These are phyloP conservation scores for Fusarium liriodendri DNA, from an alignment of 2,329 filamentous ascomycete genomes.

Conservation along the genomic window DNA sequence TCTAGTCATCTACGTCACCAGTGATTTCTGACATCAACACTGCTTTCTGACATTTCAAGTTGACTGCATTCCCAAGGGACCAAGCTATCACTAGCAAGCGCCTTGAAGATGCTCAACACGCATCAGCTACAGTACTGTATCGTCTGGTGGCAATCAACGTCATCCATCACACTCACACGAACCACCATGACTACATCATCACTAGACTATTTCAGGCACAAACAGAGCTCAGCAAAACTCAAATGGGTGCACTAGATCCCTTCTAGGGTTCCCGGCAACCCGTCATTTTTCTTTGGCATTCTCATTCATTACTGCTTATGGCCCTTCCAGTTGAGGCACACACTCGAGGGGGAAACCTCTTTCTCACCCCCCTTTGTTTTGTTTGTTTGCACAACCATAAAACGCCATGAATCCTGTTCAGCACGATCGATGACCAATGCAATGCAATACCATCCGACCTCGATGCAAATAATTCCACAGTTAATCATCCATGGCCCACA, in stretches of 20 bases:
- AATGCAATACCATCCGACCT: slow-evolving; percentile 45
- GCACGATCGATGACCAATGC: slow-evolving; percentile 42
- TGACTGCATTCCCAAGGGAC: neutral
- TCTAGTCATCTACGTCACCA: neutral
- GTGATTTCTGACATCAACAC: slow-evolving; percentile 5
- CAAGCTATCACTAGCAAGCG: neutral
- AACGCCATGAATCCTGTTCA: slow-evolving; percentile 45
- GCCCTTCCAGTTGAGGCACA: slow-evolving; percentile 28
- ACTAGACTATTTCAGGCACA: slow-evolving; percentile 13
- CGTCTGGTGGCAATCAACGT: slow-evolving; percentile 30
- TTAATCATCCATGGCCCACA: slow-evolving; percentile 44
- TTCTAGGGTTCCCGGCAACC: neutral
- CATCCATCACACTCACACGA: slow-evolving; percentile 16
- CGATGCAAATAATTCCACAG: slow-evolving; percentile 51
- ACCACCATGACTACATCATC: slow-evolving; percentile 3
- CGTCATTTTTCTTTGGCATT: slow-evolving; percentile 21
- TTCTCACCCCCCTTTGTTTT: slow-evolving; percentile 18
- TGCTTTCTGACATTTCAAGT: neutral
- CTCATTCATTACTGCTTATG: slow-evolving; percentile 39
- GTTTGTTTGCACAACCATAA: slow-evolving; percentile 38
- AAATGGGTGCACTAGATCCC: slow-evolving; percentile 8
- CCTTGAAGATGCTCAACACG: neutral
- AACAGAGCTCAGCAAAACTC: slow-evolving; percentile 11
- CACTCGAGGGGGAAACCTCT: slow-evolving; percentile 15
- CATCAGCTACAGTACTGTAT: neutral